These are phyloP conservation scores for Lachnum nothofagi DNA, from an alignment of 2,329 filamentous ascomycete genomes.

Conservation along the genomic window DNA sequence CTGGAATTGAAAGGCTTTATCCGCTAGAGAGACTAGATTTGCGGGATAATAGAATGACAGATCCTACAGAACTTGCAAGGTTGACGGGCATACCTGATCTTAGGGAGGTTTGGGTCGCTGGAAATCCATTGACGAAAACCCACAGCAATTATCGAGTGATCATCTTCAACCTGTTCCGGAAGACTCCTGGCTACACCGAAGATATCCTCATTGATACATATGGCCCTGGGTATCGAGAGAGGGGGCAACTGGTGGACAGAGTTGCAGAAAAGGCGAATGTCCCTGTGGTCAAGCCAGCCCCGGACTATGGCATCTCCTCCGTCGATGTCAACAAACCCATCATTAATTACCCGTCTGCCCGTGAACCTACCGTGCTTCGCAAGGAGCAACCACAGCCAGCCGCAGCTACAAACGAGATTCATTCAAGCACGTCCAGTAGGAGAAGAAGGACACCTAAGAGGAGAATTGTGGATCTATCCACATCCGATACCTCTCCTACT, in stretches of 20 bases:
- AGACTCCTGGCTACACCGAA: constrained; percentile 81
- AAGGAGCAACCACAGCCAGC: constrained; percentile 52
- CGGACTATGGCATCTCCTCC: constrained; percentile 53
- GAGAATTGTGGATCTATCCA: constrained; percentile 60
- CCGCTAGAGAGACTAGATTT: constrained; percentile 87
- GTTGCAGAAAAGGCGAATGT: constrained; percentile 69
- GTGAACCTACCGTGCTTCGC: constrained; percentile 49
- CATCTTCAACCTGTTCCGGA: constrained; percentile 94
- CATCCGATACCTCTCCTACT: constrained; percentile 32
- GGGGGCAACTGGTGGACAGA: constrained; percentile 76
- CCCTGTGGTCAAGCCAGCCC: constrained; percentile 68
- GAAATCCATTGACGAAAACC: constrained; percentile 86
- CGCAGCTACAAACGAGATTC: constrained; percentile 52
- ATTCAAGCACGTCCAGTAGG: constrained; percentile 52
- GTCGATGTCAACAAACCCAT: constrained; percentile 65
- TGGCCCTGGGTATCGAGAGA: constrained; percentile 78
- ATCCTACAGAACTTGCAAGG: constrained; percentile 83
- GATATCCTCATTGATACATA: constrained; percentile 85
- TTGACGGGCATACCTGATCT: constrained; percentile 88
- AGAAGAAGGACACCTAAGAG: constrained; percentile 57
- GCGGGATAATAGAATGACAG: constrained; percentile 83
- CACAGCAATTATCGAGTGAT: constrained; percentile 79
- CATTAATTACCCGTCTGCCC: constrained; percentile 48
- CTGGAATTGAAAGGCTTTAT: constrained; percentile 81
- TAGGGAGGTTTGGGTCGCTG: constrained; percentile 84